Base-by-base conservation (phyloP, 768 basidiomycete species). In the Lactarius hatsudake region DNA sequence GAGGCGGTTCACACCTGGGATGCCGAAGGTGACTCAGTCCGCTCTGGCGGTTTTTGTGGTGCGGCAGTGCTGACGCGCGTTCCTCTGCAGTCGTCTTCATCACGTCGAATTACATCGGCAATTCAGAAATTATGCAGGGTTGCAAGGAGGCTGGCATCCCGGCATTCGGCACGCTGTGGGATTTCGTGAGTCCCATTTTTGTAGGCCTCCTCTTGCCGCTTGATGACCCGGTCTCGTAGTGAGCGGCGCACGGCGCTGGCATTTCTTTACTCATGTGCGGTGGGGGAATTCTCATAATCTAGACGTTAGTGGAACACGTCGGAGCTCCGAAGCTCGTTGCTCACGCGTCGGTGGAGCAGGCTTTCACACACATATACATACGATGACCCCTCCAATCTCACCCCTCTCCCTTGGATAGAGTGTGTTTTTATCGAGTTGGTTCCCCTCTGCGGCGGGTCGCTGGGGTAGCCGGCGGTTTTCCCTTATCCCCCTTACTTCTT, bases 91-190 rank as follows among this genome's bases (percentile, higher is more conserved):
- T 81, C 32, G 78, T 81, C 6, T 78, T 81, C 71, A 80, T 81
- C 68, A 81, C 80, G 2, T 80, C 80, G 18, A 81, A 81, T 67
- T 78, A 72, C 61, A 72, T 72, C 28, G 80, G 80, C 3, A 80
- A 81, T 72, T 74, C 74, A 26, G 79, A 80, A 72, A 77, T 81
- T 56, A 81, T 80, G 79, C 76, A 75, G 63, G 79, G 78, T 2
- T 77, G 76, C 68, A 77, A 76, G 65, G 75, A 73, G 64, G 74
- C 73, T 23, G 76, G 75, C 34, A 78, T 79, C 54, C 78, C 77
- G 59, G 76, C 75, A 62, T 80, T 80, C 60, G 79, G 79, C 62
- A 71, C 79, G 63, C 62, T 70, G 26, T 71, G 71, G 71, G 71
- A 71, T 51, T 71, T 70, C 28, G 71, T 71, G 32, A 40, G 71